Evolutionary conservation across 169 alveolate species (phyloP).

Genomic region (Eimeria falciformis): DNA sequence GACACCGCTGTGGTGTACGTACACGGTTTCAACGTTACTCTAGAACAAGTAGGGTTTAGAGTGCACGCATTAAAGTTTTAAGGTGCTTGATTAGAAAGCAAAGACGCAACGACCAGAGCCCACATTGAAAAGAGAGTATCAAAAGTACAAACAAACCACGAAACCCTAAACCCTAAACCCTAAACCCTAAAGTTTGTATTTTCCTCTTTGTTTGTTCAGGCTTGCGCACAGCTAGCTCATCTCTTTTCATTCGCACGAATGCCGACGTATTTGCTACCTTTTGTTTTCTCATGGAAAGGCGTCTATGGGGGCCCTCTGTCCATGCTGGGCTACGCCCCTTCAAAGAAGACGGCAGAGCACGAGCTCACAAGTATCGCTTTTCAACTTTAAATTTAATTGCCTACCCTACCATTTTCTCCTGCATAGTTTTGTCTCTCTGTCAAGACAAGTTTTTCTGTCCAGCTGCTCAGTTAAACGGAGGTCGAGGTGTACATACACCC

Average conservation of each 20-base stretch:
- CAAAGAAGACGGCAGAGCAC: slow-evolving; percentile 80
- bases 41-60: background rate
- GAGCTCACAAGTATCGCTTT: slow-evolving; percentile 45
- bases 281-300: slow-evolving; percentile 90
- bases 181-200: no score
- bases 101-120: no score
- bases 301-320: slow-evolving; percentile 85
- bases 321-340: slow-evolving; percentile 84
- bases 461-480: no score
- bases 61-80: no score
- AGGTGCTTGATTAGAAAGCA: no score
- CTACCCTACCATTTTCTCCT: no score
- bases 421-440: no score
- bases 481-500: background rate
- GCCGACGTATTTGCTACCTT: slow-evolving; percentile 88
- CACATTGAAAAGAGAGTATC: no score
- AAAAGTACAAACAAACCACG: no score
- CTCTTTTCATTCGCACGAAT: slow-evolving; percentile 86
- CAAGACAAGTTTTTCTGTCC: no score
- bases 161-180: no score
- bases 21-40: slow-evolving; percentile 9
- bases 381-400: no score
- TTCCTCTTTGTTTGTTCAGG: slow-evolving; percentile 65
- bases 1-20: slow-evolving; percentile 5
- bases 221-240: slow-evolving; percentile 88